Conservation (phyloP, 164 flowering plant species). For the Vitis labrusca region DNA sequence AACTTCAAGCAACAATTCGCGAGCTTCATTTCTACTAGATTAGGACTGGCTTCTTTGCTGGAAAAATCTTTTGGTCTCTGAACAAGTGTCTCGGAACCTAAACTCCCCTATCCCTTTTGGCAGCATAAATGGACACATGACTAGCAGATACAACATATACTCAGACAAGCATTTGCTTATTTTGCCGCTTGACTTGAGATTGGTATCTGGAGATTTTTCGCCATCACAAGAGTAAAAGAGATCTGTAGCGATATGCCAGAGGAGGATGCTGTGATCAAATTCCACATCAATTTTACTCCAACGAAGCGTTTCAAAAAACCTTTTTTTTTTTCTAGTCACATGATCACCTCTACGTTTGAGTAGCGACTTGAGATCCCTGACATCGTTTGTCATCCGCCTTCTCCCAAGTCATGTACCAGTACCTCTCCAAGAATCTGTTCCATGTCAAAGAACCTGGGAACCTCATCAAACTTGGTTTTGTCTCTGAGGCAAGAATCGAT, state of each 20-base stretch:
- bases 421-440: background rate
- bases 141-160: constrained; percentile 9
- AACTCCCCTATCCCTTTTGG: constrained; percentile 2
- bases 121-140: constrained; percentile 11
- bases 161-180: background rate
- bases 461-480: background rate
- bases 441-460: background rate
- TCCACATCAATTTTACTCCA: background rate
- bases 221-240: background rate
- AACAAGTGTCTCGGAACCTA: background rate
- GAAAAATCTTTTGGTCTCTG: background rate
- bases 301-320: too few species aligned
- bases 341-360: background rate
- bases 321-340: background rate
- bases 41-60: too few species aligned
- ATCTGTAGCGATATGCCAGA: constrained; percentile 12
- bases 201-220: background rate
- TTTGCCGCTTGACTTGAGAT: background rate
- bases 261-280: constrained; percentile 10
- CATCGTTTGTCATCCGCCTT: background rate
- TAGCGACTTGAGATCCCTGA: background rate
- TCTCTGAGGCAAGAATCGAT: background rate
- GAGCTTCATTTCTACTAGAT: too few species aligned
- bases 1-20: too few species aligned
- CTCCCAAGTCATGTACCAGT: background rate